Base-by-base conservation (phyloP, 2,329 filamentous ascomycete species). In the Harringtonia lauricola region DNA sequence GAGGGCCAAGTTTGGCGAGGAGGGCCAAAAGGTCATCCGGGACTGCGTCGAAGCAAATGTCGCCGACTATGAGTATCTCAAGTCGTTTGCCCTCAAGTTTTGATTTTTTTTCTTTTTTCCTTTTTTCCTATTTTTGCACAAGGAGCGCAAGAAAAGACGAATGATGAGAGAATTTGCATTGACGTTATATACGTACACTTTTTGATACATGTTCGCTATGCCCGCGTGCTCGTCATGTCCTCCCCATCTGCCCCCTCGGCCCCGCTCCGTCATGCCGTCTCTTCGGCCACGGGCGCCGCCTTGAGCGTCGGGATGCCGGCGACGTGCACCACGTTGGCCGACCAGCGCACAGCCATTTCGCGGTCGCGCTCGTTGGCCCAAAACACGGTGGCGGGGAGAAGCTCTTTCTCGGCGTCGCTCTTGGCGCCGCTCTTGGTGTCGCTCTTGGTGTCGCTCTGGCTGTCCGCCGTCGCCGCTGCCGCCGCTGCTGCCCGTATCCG, bases 31-130 rank as follows among this genome's bases (percentile, higher is more conserved):
- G 58, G 59, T 81, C 38, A 90, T 92, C 43, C 69, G 79, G 47
- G 68, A 79, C 53, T 81, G 74, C 13, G 85, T 89, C 31, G 72
- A 85, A 48, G 79, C 74, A 43, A 89, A 87, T 55, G 65, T 85
- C 39, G 68, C 71, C 41, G 73, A 87, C 58, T 92, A 92, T 60
- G 83, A 90, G 62, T 87, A 89, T 58, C 65, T 92, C 61, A 89
- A 84, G 72, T 72, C 77, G 55, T 92, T 86, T 63, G 79, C 79
- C 48, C 70, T 87, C 56, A 74, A 76, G 61, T 66, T 76, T 49
- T 77, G 61, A 37, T 10, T 3, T n/a, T 18, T 7, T 34, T 41
- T 10, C 14, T 17, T 14, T 36, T 36, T 5, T 18, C 3, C 7
- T 36, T 21, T 12, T 13, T 12, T 29, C 3, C 8, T 8, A 39